phyloP scores from a whole-genome alignment of 805 yeast species.

The Candida rishiriensis region DNA sequence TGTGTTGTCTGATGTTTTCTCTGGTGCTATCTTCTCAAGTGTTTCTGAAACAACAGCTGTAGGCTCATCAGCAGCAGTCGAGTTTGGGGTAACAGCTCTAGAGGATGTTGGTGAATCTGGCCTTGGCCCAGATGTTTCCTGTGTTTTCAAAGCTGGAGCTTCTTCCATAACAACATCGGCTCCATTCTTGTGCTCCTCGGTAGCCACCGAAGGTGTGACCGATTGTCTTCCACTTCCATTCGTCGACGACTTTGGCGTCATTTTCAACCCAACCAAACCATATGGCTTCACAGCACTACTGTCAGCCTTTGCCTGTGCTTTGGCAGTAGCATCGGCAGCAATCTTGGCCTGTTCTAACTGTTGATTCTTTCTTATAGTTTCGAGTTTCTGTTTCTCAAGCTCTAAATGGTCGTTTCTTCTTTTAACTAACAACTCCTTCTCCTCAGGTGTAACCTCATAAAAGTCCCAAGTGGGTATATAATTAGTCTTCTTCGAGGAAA shows the following conservation, averaged over 20 bases:
- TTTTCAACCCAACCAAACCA: constrained; percentile 26
- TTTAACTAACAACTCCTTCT: constrained; percentile 28
- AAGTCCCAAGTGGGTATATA: constrained; percentile 58
- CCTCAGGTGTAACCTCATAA: constrained; percentile 43
- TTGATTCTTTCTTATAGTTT: constrained; percentile 12
- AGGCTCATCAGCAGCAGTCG: too few species aligned
- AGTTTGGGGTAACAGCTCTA: too few species aligned
- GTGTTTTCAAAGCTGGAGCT: too few species aligned
- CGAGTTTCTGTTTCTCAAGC: constrained; percentile 17
- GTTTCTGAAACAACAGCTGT: too few species aligned
- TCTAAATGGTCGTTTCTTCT: constrained; percentile 15
- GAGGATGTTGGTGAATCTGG: too few species aligned
- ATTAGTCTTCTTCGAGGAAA: constrained; percentile 47
- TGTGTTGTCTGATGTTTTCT: too few species aligned
- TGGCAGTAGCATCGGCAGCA: constrained; percentile 3
- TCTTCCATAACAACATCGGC: too few species aligned
- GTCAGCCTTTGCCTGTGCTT: background rate
- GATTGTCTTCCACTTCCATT: background rate
- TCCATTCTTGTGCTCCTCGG: background rate
- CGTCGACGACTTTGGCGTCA: constrained; percentile 4
- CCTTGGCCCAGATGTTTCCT: too few species aligned
- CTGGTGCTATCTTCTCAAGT: too few species aligned
- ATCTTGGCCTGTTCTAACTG: constrained; percentile 14
- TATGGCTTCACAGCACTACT: constrained; percentile 20
- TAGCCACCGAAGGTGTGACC: background rate